phyloP scores from a whole-genome alignment of 2,329 filamentous ascomycete genomes.

The Scedosporium boydii region DNA sequence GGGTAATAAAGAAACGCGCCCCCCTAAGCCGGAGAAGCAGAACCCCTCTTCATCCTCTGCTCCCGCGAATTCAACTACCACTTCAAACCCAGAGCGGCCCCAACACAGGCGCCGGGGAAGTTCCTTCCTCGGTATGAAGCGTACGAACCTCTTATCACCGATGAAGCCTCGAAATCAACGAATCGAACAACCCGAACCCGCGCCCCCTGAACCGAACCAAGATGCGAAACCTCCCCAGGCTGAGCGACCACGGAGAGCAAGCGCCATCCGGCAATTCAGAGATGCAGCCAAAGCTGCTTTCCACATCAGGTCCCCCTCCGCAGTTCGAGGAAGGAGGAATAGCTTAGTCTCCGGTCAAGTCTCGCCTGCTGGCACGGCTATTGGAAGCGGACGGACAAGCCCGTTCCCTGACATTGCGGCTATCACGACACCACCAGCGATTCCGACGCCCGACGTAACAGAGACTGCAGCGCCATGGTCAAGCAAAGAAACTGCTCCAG shows the following conservation, averaged over 20 bases:
- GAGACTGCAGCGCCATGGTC: constrained; percentile 7
- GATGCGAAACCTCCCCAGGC: neutral
- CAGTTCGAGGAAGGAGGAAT: neutral
- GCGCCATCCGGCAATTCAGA: constrained; percentile 22
- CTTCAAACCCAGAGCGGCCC: neutral
- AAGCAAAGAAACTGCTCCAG: constrained; percentile 4
- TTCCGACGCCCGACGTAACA: constrained; percentile 12
- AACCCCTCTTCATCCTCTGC: neutral
- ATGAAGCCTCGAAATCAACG: neutral
- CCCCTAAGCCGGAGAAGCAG: neutral
- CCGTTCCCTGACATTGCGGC: neutral
- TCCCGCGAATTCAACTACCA: neutral
- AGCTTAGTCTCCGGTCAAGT: neutral
- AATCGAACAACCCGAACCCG: neutral
- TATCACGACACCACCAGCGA: constrained; percentile 11
- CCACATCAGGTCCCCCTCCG: constrained; percentile 9
- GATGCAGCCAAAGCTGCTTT: constrained; percentile 26
- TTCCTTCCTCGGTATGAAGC: neutral
- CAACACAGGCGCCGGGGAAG: neutral
- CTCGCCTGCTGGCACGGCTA: neutral
- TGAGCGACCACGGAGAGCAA: neutral
- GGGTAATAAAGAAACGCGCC: neutral
- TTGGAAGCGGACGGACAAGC: neutral
- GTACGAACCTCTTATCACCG: neutral
- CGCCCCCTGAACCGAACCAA: neutral